These are phyloP conservation scores for Cucurbita moschata DNA, from an alignment of 306 rosid species.

Conservation along the genomic window DNA sequence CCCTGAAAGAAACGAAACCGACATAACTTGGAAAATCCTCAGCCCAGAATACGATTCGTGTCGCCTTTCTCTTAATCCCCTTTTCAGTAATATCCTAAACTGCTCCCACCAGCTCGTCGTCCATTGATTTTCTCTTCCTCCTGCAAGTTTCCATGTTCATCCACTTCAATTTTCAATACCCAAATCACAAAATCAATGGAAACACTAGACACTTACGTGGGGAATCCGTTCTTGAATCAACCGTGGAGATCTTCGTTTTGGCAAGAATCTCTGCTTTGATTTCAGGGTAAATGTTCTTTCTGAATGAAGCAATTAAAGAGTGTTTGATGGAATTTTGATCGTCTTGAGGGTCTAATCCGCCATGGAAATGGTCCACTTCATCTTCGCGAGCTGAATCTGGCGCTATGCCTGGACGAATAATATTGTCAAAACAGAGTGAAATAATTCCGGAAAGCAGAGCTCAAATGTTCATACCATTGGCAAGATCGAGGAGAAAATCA, in stretches of 20 bases:
- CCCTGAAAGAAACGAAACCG: slow-evolving; percentile 74
- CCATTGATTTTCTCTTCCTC: slow-evolving; percentile 46
- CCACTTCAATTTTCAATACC: too few species aligned
- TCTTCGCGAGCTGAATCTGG: slow-evolving; percentile 54
- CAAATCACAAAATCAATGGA: too few species aligned
- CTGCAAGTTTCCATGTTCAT: background rate
- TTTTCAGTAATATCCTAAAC: slow-evolving; percentile 55
- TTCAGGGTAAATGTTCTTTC: slow-evolving; percentile 45
- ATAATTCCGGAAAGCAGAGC: background rate
- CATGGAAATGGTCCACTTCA: slow-evolving; percentile 17
- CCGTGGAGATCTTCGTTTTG: slow-evolving; percentile 8
- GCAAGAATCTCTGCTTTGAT: slow-evolving; percentile 54
- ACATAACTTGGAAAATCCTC: slow-evolving; percentile 74
- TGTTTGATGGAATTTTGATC: slow-evolving; percentile 60
- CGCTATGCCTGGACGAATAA: slow-evolving; percentile 36
- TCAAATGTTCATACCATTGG: slow-evolving; percentile 35
- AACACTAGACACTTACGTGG: background rate
- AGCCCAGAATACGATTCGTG: slow-evolving; percentile 85
- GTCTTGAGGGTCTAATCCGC: slow-evolving; percentile 12
- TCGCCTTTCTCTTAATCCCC: slow-evolving; percentile 69
- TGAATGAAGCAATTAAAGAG: slow-evolving; percentile 47
- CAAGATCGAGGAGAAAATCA: slow-evolving; percentile 83
- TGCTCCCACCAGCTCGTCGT: slow-evolving; percentile 71
- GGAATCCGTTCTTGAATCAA: background rate
- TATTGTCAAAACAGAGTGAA: background rate